These are phyloP conservation scores for Pilatotrama ljubarskyi DNA, from an alignment of 768 basidiomycete genomes.

Conservation along the genomic window DNA sequence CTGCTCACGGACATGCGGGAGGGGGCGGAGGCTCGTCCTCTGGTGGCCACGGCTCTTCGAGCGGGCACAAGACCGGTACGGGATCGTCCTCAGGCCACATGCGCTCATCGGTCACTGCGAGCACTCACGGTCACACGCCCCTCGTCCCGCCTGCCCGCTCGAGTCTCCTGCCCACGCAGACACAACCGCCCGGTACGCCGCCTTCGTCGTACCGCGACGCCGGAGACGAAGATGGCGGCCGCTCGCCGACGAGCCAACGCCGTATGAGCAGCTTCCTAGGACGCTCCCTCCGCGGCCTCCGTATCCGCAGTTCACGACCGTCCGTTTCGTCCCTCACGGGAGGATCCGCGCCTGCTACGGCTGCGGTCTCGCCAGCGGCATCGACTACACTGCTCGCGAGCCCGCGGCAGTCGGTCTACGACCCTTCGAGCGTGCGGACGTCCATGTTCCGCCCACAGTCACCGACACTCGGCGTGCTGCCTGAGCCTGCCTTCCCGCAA, in stretches of 20 bases:
- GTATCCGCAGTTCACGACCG: slow-evolving; percentile 15
- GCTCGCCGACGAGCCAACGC: neutral
- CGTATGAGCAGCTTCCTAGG: slow-evolving; percentile 14
- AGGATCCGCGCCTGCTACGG: neutral
- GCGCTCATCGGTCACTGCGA: neutral
- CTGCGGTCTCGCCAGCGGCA: neutral
- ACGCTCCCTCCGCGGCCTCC: slow-evolving; percentile 13
- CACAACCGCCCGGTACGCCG: slow-evolving; percentile 1
- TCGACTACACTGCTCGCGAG: neutral
- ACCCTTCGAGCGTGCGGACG: slow-evolving; percentile 9
- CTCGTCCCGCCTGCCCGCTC: slow-evolving; percentile 14
- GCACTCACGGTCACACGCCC: slow-evolving; percentile 1
- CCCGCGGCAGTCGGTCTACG: slow-evolving; percentile 1
- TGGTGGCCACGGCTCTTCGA: slow-evolving; percentile 16
- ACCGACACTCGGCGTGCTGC: slow-evolving; percentile 16
- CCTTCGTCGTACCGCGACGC: slow-evolving; percentile 16
- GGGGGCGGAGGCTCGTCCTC: slow-evolving; percentile 17
- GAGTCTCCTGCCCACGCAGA: slow-evolving; percentile 25
- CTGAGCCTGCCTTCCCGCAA: slow-evolving; percentile 3
- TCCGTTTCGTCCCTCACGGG: slow-evolving; percentile 1
- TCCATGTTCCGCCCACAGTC: slow-evolving; percentile 22
- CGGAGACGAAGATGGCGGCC: slow-evolving; percentile 16
- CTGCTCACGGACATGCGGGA: slow-evolving; percentile 20
- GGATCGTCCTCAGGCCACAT: slow-evolving; percentile 11
- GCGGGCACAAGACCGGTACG: slow-evolving; percentile 10